Base-by-base conservation (phyloP, 352 stramenopile genomes). In the Phytopythium helicoides region DNA sequence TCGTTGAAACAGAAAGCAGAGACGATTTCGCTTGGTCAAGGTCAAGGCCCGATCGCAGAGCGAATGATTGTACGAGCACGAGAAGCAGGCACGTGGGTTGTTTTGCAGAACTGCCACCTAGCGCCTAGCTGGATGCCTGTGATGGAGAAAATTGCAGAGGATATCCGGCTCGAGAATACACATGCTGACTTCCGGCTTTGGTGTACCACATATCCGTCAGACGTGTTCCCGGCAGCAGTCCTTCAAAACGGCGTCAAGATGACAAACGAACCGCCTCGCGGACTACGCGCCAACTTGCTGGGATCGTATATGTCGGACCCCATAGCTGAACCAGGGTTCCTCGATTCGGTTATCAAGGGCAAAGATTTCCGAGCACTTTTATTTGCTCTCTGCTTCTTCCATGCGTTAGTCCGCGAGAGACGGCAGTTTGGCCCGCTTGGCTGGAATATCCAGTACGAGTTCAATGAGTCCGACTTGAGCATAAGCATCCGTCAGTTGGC, bases 181-280 rank as follows among this genome's bases (percentile, higher is more conserved):
- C 86, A 98, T 56, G 47, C 62, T 9, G 76, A 95, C 38, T 98
- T 98, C 62, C 79, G 94, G 16, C 60, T 98, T 21, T 98, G 94
- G 94, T 97, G 87, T 58, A 98, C 94, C 14, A 98, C 91, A 28
- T 98, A 98, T 54, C 94, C 94, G 21, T 96, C 86, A 15, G 77
- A 95, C 45, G 87, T 97, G 12, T 98, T 98, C 57, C 94, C 94
- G 0, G 86, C 95, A 1, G 87, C 91, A 0, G 86, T 98, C 35
- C 75, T 98, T 21, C 94, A 98, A 66, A 98, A 98, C 65, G 92
- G 92, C 25, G 88, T 98, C n/a, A 98, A 98, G 63, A 98, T 98
- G 92, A 98, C 94, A 7, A 95, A 97, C 38, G 93, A 98, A 56
- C 89, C 94, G 6, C 94, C 94, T 1, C 91, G 96, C 54, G 94